Evolutionary conservation across 2,329 filamentous ascomycete species (phyloP).

Genomic region (Sphaerulina musiva): DNA sequence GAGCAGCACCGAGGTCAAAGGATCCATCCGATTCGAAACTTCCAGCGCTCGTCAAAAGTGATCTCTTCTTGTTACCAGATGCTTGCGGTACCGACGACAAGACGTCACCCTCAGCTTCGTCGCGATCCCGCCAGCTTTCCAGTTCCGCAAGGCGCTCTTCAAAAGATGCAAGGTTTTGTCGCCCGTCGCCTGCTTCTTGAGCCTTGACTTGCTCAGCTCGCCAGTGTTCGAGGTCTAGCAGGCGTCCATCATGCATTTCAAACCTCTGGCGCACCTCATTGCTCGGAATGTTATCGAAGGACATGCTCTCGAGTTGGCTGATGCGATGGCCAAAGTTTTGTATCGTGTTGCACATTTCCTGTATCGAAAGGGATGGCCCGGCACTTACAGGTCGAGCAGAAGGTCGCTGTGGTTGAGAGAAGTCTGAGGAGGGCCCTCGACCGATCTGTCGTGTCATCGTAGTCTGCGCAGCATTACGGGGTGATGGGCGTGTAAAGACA

Average conservation of each 20-base stretch:
- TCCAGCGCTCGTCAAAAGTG: slow-evolving; percentile 31
- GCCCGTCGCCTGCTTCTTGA: slow-evolving; percentile 35
- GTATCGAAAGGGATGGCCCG: slow-evolving; percentile 36
- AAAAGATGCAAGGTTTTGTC: slow-evolving; percentile 30
- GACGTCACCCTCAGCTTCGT: slow-evolving; percentile 25
- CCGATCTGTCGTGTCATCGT: slow-evolving; percentile 1
- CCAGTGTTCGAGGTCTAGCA: slow-evolving; percentile 61
- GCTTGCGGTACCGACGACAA: slow-evolving; percentile 27
- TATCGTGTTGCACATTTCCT: slow-evolving; percentile 45
- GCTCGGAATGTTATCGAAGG: slow-evolving; percentile 59
- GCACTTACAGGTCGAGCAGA: slow-evolving; percentile 8
- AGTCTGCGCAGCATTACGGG: slow-evolving; percentile 5
- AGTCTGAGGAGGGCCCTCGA: slow-evolving; percentile 2
- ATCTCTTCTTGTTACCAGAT: slow-evolving; percentile 29
- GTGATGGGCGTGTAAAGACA: slow-evolving; percentile 21
- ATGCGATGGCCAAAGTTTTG: slow-evolving; percentile 51
- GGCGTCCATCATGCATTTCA: slow-evolving; percentile 59
- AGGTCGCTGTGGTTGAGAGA: slow-evolving; percentile 5
- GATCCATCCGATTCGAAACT: slow-evolving; percentile 39
- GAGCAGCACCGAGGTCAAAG: slow-evolving; percentile 32
- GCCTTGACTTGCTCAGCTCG: slow-evolving; percentile 27
- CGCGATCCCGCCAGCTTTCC: slow-evolving; percentile 45
- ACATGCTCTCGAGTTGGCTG: slow-evolving; percentile 62
- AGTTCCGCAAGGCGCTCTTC: slow-evolving; percentile 63
- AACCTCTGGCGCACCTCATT: slow-evolving; percentile 64